These are phyloP conservation scores for Amoebophrya sp. DNA, from an alignment of 169 alveolate genomes.

Conservation along the genomic window DNA sequence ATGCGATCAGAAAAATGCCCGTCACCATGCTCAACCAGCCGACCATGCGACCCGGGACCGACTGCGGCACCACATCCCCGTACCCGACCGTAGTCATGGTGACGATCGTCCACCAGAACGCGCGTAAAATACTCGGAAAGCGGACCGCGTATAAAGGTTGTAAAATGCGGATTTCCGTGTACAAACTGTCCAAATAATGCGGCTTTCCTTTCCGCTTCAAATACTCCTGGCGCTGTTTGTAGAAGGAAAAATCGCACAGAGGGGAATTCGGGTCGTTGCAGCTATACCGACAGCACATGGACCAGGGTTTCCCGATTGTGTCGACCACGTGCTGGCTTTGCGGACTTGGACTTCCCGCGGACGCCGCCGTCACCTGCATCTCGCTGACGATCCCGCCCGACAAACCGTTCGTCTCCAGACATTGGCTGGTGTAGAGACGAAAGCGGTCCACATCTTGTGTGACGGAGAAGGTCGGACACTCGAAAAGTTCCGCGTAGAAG, in stretches of 20 bases:
- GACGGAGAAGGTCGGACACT: neutral
- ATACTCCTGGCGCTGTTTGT: neutral
- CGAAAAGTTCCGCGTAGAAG: neutral
- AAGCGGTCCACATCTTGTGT: neutral
- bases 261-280: neutral
- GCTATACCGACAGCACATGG: neutral
- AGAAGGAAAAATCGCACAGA: neutral
- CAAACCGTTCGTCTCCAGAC: neutral
- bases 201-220: neutral
- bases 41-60: neutral
- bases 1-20: neutral
- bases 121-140: neutral
- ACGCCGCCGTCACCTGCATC: too few species aligned
- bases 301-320: neutral
- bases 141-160: neutral
- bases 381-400: too few species aligned
- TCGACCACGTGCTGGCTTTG: neutral
- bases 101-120: neutral
- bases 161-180: neutral
- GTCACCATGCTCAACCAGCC: neutral
- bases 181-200: neutral
- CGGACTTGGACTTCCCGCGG: too few species aligned
- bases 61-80: neutral
- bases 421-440: neutral
- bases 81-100: conserved; percentile 1